Conservation (phyloP, 176 grass and related monocot species). For the bread wheat (Triticum aestivum) region IWGSC_CS_RefSeq_v2.1 NC_057798.1:526561059-526561558, state of each 20-base stretch:
- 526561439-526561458: conserved; percentile 83
- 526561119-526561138: background rate
- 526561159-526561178: background rate
- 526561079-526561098: background rate
- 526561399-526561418: conserved; percentile 72
- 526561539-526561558: conserved; percentile 3
- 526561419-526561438: conserved; percentile 87
- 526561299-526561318: background rate
- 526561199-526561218: background rate
- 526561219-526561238: background rate
- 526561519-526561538: conserved; percentile 39
- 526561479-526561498: conserved; percentile 97
- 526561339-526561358: conserved; percentile 43
- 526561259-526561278: conserved; percentile 16
- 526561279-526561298: background rate
- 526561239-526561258: conserved; percentile 9
- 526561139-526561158: background rate
- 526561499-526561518: conserved; percentile 95
- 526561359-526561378: conserved; percentile 56
- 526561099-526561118: background rate
- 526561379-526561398: conserved; percentile 91
- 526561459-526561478: conserved; percentile 93
- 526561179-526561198: background rate
- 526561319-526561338: conserved; percentile 39
- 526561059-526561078: background rate